A percentile compares a stretch with the other conserved stretches of the same genome.
These are phyloP conservation scores for Coemansia sp. DNA, from an alignment of 192 early-diverging fungal species.

Conservation along the genomic window DNA sequence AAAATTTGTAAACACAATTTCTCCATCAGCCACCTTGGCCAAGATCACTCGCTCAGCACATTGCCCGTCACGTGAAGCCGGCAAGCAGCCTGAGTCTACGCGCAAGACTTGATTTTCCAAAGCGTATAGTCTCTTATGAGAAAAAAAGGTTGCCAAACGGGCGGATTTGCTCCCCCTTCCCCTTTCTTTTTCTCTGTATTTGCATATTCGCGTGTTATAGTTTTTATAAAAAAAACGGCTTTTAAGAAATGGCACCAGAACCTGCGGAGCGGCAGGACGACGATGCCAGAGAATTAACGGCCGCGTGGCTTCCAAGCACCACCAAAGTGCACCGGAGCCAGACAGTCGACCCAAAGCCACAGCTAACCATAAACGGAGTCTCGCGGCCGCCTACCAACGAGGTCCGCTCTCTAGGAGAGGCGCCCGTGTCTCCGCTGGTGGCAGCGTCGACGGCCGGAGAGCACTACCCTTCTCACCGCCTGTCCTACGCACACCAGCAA, in stretches of 20 bases:
- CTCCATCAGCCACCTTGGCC: too few species aligned
- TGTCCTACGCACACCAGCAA: conserved; percentile 47
- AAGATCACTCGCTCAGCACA: background rate
- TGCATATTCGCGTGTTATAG: background rate
- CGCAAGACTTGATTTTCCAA: too few species aligned
- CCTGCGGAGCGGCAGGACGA: background rate
- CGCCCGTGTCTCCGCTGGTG: conserved; percentile 25
- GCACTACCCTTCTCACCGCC: conserved; percentile 26
- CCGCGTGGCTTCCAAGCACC: background rate
- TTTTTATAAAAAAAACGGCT: too few species aligned
- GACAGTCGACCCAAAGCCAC: background rate
- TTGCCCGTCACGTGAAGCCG: background rate
- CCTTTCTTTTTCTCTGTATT: background rate
- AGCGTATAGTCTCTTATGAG: background rate
- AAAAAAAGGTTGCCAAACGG: background rate
- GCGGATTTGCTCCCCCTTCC: background rate
- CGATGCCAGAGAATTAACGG: background rate
- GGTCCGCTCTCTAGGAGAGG: background rate
- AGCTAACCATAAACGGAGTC: background rate
- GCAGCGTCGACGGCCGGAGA: conserved; percentile 26
- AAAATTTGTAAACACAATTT: background rate
- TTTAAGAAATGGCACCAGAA: background rate
- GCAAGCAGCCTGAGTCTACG: background rate
- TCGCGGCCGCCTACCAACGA: too few species aligned
- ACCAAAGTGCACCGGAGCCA: background rate